These are phyloP conservation scores for Auricularia sp. DNA, from an alignment of 768 basidiomycete genomes.

Conservation along the genomic window DNA sequence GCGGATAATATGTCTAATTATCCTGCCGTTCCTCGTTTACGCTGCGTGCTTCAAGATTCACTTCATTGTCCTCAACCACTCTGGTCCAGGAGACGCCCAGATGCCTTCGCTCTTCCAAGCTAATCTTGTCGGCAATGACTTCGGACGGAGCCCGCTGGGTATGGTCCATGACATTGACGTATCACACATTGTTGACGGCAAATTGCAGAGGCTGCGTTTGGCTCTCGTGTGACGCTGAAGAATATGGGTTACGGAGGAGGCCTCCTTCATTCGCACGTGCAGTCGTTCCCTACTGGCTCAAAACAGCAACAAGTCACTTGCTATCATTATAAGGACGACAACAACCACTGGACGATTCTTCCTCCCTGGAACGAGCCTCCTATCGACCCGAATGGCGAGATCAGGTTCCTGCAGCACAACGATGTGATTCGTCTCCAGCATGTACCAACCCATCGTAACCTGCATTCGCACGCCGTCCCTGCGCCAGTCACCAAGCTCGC, in stretches of 20 bases:
- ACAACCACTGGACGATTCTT: slow-evolving; percentile 82
- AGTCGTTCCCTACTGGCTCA: slow-evolving; percentile 86
- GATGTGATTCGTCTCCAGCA: slow-evolving; percentile 78
- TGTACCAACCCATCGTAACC: slow-evolving; percentile 70
- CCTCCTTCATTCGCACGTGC: slow-evolving; percentile 92
- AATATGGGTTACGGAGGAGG: slow-evolving; percentile 98
- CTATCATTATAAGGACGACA: slow-evolving; percentile 98
- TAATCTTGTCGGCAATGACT: slow-evolving; percentile 89
- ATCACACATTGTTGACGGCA: not conserved
- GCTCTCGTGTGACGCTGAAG: slow-evolving; percentile 86
- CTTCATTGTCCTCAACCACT: slow-evolving; percentile 87
- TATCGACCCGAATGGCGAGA: slow-evolving; percentile 51
- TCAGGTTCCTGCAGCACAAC: slow-evolving; percentile 65
- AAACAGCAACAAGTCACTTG: slow-evolving; percentile 95
- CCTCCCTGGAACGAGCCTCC: slow-evolving; percentile 70
- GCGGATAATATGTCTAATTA: slow-evolving; percentile 71
- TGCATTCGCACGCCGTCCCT: slow-evolving; percentile 82
- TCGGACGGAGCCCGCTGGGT: slow-evolving; percentile 83
- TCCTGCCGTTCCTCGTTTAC: slow-evolving; percentile 87
- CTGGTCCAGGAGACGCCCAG: slow-evolving; percentile 93
- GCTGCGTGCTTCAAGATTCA: slow-evolving; percentile 93
- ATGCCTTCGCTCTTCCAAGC: slow-evolving; percentile 99
- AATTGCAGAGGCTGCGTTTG: slow-evolving; percentile 67
- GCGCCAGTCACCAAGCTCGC: slow-evolving; percentile 86
- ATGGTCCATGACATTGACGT: slow-evolving; percentile 1